These are phyloP conservation scores for Puccinia coronata DNA, from an alignment of 1,284 basidiomycete species.

Conservation along the genomic window DNA sequence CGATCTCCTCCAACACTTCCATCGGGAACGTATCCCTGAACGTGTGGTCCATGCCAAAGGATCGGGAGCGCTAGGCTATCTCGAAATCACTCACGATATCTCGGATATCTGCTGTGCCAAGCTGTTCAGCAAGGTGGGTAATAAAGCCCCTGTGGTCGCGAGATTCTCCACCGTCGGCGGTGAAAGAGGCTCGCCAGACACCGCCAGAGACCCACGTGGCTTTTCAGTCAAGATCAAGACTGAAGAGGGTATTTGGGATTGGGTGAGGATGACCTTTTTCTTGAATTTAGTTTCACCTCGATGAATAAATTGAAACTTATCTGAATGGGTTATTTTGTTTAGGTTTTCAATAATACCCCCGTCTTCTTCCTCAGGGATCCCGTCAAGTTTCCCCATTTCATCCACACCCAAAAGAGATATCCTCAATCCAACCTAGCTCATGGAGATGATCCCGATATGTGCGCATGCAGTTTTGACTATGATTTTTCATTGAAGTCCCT, in stretches of 20 bases:
- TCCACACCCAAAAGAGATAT: slow-evolving; percentile 49
- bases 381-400: slow-evolving; percentile 62
- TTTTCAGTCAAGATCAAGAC: slow-evolving; percentile 89
- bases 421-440: slow-evolving; percentile 46
- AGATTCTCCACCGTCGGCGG: slow-evolving; percentile 65
- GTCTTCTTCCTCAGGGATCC: slow-evolving; percentile 84
- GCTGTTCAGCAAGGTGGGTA: slow-evolving; percentile 72
- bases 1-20: slow-evolving; percentile 50
- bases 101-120: slow-evolving; percentile 75
- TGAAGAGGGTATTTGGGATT: slow-evolving; percentile 84
- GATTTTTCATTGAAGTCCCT: neutral
- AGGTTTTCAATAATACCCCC: slow-evolving; percentile 78
- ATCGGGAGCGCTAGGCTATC: slow-evolving; percentile 39
- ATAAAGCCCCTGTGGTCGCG: slow-evolving; percentile 63
- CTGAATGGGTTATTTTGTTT: neutral
- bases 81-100: slow-evolving; percentile 69
- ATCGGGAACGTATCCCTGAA: slow-evolving; percentile 58
- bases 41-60: slow-evolving; percentile 53
- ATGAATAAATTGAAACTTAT: neutral
- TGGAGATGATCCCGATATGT: slow-evolving; percentile 49
- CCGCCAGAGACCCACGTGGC: slow-evolving; percentile 86
- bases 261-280: slow-evolving; percentile 63
- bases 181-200: slow-evolving; percentile 82
- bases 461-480: neutral
- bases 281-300: neutral